Conservation (phyloP, 106 monocot genomes). For the Gastrodia elata region DNA sequence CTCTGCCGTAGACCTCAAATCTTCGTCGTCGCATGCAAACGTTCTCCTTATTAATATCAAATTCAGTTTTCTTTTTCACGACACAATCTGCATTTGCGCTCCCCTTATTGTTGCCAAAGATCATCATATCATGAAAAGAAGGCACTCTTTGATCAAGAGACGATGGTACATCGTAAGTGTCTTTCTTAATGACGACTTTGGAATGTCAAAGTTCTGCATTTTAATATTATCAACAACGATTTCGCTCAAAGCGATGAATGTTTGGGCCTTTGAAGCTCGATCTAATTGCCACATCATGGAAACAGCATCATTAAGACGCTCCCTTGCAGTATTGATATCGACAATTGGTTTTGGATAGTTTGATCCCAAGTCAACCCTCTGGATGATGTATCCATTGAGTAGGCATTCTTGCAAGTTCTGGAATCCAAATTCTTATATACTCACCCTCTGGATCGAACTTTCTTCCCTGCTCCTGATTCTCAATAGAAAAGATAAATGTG, state of each 20-base stretch:
- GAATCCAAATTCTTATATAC: conserved; percentile 79
- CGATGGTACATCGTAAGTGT: conserved; percentile 22
- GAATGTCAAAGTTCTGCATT: conserved; percentile 45
- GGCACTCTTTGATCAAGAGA: conserved; percentile 66
- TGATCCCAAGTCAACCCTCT: conserved; percentile 71
- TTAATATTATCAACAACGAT: conserved; percentile 49
- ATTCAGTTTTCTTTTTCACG: background rate
- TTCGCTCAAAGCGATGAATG: conserved; percentile 22
- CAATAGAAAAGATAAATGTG: background rate
- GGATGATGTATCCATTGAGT: conserved; percentile 89
- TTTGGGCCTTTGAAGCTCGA: conserved; percentile 16
- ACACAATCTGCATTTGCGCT: conserved; percentile 8
- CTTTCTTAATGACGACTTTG: conserved; percentile 49
- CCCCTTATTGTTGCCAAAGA: conserved; percentile 1
- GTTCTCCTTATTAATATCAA: background rate
- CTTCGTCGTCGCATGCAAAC: conserved; percentile 22
- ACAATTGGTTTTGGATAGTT: conserved; percentile 79
- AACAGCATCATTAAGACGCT: conserved; percentile 52
- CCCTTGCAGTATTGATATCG: conserved; percentile 44
- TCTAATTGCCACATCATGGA: conserved; percentile 74
- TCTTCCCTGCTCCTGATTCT: conserved; percentile 59
- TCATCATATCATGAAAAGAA: conserved; percentile 19
- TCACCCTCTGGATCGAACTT: conserved; percentile 71
- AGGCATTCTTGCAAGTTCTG: conserved; percentile 75
- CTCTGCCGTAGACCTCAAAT: conserved; percentile 40